Base-by-base conservation (phyloP, 345 rosid species). In the Durio zibethinus region DNA sequence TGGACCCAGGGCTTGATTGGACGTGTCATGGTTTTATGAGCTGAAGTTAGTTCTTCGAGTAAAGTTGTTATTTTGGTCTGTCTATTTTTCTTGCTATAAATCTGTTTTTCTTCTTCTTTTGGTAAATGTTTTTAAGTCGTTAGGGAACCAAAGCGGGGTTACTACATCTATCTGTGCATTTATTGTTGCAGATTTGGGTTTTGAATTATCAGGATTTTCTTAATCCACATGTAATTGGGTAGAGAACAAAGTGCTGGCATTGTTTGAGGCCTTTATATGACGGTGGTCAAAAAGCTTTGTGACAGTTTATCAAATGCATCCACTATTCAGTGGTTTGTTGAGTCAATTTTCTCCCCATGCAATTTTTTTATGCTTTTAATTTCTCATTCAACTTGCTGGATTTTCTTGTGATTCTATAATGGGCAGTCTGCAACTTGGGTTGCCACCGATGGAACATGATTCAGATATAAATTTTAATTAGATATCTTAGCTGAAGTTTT, bases 1-100 rank as follows among this genome's bases (percentile, higher is more conserved):
- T 94, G 98, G 98, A 85, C 95, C 27, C 95, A 90, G 77, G 95
- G 89, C 36, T 91, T 94, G 97, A 91, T 94, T 45, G 91, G 88
- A 61, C 94, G 95, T 3, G 85, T 93, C 71, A 78, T 93, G 91
- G 85, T 87, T 84, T 85, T 90, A 62, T 89, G 84, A 86, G 70
- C 42, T 31, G 78, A 77, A 63, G 16, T 45, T 14, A 10, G 74
- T 57, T 67, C 43, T 12, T 27, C 0, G 56, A 70, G 74, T 53
- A 79, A 23, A 48, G 53, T 62, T 68, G 71, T 67, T 20, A 35
- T 23, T 10, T 66, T 11, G 59, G 40, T 38, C 8, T 3, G 31
- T 72, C 54, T 40, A 57, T 56, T 23, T 76, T 10, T 47, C 38
- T 72, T 76, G 56, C 76, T 68, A 35, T 54, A n/a, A n/a, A n/a